Evolutionary conservation across 306 rosid genomes (phyloP).

Genomic region (Leucaena leucocephala): DNA sequence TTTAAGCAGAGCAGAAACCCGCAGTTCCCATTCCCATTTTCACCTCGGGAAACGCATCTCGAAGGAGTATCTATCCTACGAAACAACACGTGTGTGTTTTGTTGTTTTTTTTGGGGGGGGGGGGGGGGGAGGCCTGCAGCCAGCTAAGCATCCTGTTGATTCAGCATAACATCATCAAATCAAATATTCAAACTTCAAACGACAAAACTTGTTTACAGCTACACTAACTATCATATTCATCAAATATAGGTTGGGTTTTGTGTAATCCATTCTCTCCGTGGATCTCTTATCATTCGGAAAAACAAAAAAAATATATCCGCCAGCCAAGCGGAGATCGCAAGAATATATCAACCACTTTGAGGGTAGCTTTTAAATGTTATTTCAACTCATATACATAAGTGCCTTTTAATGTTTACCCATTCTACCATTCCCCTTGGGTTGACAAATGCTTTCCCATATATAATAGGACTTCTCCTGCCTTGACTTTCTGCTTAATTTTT

Average conservation of each 20-base stretch:
- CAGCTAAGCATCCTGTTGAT: not conserved
- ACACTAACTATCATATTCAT: too few species aligned
- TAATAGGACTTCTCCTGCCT: too few species aligned
- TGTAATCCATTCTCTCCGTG: too few species aligned
- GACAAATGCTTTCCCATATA: too few species aligned
- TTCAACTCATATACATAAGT: too few species aligned
- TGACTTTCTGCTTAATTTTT: too few species aligned
- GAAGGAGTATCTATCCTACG: not conserved
- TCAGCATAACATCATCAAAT: not conserved
- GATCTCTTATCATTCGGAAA: not conserved
- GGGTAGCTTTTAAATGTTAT: too few species aligned
- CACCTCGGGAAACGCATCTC: not conserved
- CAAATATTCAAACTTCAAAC: not conserved
- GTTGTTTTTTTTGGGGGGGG: too few species aligned
- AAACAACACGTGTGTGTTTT: constrained; percentile 19
- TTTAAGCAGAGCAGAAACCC: not conserved
- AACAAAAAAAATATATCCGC: not conserved
- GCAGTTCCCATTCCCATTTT: not conserved
- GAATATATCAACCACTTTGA: too few species aligned
- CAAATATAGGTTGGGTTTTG: too few species aligned
- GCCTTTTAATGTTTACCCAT: too few species aligned
- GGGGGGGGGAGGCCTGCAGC: not conserved
- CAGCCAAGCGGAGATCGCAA: not conserved
- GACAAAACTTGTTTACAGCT: not conserved
- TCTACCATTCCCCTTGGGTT: too few species aligned